These are phyloP conservation scores for Pyrus hybrid DNA, from an alignment of 331 rosid species.

Conservation along the genomic window DNA sequence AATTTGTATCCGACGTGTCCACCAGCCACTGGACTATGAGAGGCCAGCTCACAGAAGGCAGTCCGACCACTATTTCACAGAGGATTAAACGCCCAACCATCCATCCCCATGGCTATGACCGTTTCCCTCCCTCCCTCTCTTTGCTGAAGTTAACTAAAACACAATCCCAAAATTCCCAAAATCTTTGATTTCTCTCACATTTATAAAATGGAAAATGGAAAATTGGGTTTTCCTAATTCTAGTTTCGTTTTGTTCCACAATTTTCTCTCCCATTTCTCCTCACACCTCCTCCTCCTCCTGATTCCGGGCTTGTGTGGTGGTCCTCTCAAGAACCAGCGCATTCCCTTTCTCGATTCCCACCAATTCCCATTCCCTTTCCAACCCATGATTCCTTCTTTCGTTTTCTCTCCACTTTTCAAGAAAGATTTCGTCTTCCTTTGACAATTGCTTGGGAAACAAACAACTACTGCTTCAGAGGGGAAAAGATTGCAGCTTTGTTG, in stretches of 20 bases:
- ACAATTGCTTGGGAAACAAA: conserved; percentile 2
- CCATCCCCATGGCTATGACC: conserved; percentile 31
- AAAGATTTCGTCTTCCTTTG: conserved; percentile 6
- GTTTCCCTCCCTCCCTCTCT: conserved; percentile 23
- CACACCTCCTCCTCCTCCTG: conserved; percentile 25
- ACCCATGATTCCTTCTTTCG: conserved; percentile 12
- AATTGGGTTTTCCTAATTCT: conserved; percentile 37
- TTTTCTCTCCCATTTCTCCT: conserved; percentile 35
- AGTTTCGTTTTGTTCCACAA: conserved; percentile 44
- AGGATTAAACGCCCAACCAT: conserved; percentile 49
- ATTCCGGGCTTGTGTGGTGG: conserved; percentile 31
- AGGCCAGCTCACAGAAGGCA: neutral
- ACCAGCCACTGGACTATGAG: neutral
- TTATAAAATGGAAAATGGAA: neutral
- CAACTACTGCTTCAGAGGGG: neutral
- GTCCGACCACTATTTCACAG: conserved; percentile 27
- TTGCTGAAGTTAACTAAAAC: conserved; percentile 6
- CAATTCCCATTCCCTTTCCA: conserved; percentile 29
- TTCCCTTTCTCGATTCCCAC: conserved; percentile 30
- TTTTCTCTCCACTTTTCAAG: conserved; percentile 5
- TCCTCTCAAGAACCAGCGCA: conserved; percentile 31
- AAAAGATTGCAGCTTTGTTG: neutral
- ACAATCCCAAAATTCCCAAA: conserved; percentile 6
- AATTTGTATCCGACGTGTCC: neutral
- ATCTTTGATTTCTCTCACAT: conserved; percentile 5